Conservation (phyloP, 2,329 filamentous ascomycete genomes). For the Cytospora leucostoma region DNA sequence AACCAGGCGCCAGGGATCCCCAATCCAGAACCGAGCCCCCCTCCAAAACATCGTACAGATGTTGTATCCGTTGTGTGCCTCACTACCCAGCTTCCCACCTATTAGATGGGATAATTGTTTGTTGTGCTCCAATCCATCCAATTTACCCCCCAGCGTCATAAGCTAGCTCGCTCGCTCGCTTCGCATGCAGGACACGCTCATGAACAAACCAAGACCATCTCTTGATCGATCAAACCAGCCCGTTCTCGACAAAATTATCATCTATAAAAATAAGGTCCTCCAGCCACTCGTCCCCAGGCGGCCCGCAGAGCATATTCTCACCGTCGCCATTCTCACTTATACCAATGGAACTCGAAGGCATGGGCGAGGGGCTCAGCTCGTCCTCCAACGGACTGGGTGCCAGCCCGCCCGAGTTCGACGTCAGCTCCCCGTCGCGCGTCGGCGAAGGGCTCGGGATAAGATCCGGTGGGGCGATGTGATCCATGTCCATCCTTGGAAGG, state of each 20-base stretch:
- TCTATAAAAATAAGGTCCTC: conserved; percentile 27
- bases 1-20: neutral
- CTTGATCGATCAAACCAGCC: conserved; percentile 2
- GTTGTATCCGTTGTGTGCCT: neutral
- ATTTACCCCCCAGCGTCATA: neutral
- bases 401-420: conserved; percentile 20
- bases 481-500: conserved; percentile 16
- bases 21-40: neutral
- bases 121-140: neutral
- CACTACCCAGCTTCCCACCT: neutral
- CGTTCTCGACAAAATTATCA: conserved; percentile 26
- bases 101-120: neutral
- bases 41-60: neutral
- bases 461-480: conserved; percentile 21
- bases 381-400: conserved; percentile 26
- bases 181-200: neutral
- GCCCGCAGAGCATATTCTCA: conserved; percentile 22
- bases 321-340: conserved; percentile 6
- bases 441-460: conserved; percentile 26
- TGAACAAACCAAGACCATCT: neutral
- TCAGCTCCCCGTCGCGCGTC: conserved; percentile 10
- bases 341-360: conserved; percentile 5
- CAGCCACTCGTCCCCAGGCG: conserved; percentile 25
- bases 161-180: neutral
- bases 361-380: conserved; percentile 25